These are phyloP conservation scores for Panicum virgatum DNA, from an alignment of 202 grass and related monocot species.

Conservation along the genomic window DNA sequence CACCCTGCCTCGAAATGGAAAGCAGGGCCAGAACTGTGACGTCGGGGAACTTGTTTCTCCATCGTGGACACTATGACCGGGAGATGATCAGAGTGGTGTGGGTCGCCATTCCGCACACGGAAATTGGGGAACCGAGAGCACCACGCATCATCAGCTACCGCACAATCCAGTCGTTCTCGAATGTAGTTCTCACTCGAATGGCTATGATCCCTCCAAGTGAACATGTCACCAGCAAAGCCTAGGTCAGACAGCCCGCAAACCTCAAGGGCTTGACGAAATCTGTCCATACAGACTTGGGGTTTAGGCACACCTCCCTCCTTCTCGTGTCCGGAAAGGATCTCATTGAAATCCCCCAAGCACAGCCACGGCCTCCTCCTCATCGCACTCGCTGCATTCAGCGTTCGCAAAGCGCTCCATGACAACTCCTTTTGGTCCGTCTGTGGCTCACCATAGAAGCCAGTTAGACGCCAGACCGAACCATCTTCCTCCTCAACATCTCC, in stretches of 20 bases:
- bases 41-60: background rate
- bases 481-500: too few species aligned
- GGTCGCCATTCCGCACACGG: background rate
- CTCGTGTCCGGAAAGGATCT: too few species aligned
- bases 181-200: background rate
- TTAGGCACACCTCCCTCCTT: too few species aligned
- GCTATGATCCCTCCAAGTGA: background rate
- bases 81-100: background rate
- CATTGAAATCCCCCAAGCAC: too few species aligned
- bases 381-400: too few species aligned
- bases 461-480: too few species aligned
- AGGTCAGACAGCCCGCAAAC: background rate
- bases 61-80: background rate
- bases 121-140: rapidly evolving
- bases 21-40: rapidly evolving
- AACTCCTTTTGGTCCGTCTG: too few species aligned
- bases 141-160: background rate
- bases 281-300: too few species aligned
- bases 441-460: too few species aligned
- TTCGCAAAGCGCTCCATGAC: too few species aligned
- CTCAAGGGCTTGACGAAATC: background rate
- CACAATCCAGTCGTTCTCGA: background rate
- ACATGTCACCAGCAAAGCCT: background rate
- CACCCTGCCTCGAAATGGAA: background rate
- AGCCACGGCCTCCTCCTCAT: too few species aligned